Conservation (phyloP, 371 early-diverging fungal species). For the Apophysomyces ossiformis region DNA sequence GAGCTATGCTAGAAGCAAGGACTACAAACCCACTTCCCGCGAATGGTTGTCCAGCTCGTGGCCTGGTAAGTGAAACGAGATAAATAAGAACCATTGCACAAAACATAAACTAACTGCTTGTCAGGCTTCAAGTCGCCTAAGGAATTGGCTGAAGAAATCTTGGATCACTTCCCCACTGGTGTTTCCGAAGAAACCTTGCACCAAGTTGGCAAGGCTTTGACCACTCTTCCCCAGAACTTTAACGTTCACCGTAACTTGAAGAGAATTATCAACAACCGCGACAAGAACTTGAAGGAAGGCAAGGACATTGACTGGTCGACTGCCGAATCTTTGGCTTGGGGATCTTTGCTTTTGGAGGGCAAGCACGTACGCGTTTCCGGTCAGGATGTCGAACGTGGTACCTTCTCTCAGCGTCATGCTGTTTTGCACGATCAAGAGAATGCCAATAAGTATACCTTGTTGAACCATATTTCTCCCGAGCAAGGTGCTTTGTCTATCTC, state of each 20-base stretch:
- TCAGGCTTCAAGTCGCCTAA: conserved; percentile 76
- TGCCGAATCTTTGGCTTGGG: conserved; percentile 96
- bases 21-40: conserved; percentile 84
- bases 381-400: conserved; percentile 97
- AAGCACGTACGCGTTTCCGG: conserved; percentile 92
- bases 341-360: conserved; percentile 87
- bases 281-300: conserved; percentile 77
- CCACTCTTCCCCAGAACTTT: conserved; percentile 86
- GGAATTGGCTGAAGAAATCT: conserved; percentile 74
- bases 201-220: conserved; percentile 82
- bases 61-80: conserved; percentile 57
- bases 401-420: conserved; percentile 97
- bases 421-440: conserved; percentile 92
- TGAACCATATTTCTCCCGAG: conserved; percentile 82
- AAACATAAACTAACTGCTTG: neutral
- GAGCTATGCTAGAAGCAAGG: conserved; percentile 86
- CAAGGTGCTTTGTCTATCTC: conserved; percentile 88
- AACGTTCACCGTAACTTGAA: conserved; percentile 85
- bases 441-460: conserved; percentile 71
- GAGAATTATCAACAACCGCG: conserved; percentile 84
- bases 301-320: conserved; percentile 94
- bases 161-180: conserved; percentile 80
- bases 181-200: conserved; percentile 73
- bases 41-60: conserved; percentile 96
- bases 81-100: neutral